phyloP scores from a whole-genome alignment of 805 yeast genomes.

The Saccharomycodes ludwigii region DNA sequence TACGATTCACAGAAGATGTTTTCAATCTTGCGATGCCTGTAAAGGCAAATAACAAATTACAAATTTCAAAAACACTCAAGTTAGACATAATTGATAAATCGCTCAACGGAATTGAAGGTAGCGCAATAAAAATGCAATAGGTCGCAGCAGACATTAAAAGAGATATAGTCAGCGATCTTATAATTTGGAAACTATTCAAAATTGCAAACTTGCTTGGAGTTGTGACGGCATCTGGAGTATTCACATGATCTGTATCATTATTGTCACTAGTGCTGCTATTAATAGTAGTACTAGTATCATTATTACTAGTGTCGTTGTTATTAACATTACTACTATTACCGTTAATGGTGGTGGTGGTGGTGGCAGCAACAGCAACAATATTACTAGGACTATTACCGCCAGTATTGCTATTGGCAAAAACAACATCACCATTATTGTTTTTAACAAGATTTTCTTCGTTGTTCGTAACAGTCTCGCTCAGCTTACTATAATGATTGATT shows the following conservation, averaged over 20 bases:
- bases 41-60: conserved; percentile 20
- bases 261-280: background rate
- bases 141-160: conserved; percentile 7
- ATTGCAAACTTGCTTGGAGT: no score
- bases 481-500: no score
- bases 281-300: background rate
- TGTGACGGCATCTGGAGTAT: conserved; percentile 12
- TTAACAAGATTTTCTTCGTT: no score
- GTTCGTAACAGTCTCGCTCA: no score
- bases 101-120: conserved; percentile 5
- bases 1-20: conserved; percentile 12
- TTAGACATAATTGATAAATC: conserved; percentile 5
- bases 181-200: conserved; percentile 14
- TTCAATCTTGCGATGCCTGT: conserved; percentile 16
- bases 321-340: background rate
- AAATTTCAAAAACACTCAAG: conserved; percentile 19
- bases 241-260: conserved; percentile 8
- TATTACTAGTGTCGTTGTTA: background rate
- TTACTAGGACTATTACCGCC: no score
- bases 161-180: conserved; percentile 9
- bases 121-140: conserved; percentile 6
- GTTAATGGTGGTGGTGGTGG: background rate
- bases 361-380: background rate
- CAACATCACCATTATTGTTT: no score
- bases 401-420: no score